Evolutionary conservation across 2,329 filamentous ascomycete species (phyloP), one percentile per base, ranked within the genome.

Genomic region (Ascochyta lentis): DNA sequence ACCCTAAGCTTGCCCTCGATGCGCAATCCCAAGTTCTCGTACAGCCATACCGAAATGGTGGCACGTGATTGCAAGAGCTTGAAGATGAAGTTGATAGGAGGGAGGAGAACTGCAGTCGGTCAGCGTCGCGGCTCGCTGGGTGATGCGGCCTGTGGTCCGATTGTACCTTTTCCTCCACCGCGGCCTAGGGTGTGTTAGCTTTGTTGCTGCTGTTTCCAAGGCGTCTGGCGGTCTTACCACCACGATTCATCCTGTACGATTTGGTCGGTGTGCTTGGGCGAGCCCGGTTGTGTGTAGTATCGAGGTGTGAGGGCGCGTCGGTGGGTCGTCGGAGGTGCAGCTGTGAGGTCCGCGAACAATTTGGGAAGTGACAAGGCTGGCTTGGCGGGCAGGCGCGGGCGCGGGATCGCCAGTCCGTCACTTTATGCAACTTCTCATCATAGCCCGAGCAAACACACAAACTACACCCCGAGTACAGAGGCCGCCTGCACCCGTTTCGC

Each of bases 1-100:
- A 96, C 94, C 71, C 95, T 86, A 65, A 99, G 96, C 80, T 94
- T 96, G 60, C 95, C 95, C 80, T 98, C 93, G 72, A 99, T 97
- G 58, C 95, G 85, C 72, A 96, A 93, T 13, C 88, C 88, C 49
- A 98, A 82, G 83, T 99, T 95, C 80, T 99, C 95, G 77, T 96
- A 98, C 38, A 99, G 83, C 95, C 95, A 99, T 72, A 99, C 91
- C 68, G 90, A 91, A 35, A 98, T 92, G 1, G 89, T 93, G 15
- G 90, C 88, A 71, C 92, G 89, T 77, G 90, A 81, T 69, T 87
- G 93, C 9, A 98, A 85, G 35, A 97, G 89, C 83, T 95, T 96
- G 86, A 95, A 95, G 76, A 95, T 94, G 78, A 92, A 92, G 79
- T 95, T 93, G 81, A 91, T 91, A 1, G 89, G 89, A 56, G 88